A percentile compares a stretch with the other conserved stretches of the same genome.
These are phyloP conservation scores for Naganishia kalamii DNA, from an alignment of 768 basidiomycete species.

Conservation along the genomic window DNA sequence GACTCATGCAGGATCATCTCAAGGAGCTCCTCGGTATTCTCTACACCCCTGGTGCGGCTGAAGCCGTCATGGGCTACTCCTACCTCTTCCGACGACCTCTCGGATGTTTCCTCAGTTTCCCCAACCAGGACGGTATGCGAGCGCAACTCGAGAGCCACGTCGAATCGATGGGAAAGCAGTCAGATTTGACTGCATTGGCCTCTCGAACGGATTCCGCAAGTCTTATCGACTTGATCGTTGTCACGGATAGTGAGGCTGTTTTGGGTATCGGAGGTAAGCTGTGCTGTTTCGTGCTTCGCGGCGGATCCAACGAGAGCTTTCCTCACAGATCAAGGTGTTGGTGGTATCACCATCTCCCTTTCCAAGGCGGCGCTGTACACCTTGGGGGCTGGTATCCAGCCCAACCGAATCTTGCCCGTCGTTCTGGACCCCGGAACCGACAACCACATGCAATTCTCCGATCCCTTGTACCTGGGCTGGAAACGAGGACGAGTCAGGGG, in stretches of 20 bases:
- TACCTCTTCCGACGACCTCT: slow-evolving; percentile 68
- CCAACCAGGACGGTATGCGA: slow-evolving; percentile 65
- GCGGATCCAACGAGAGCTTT: not conserved
- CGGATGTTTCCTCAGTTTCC: slow-evolving; percentile 51
- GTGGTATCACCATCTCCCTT: slow-evolving; percentile 52
- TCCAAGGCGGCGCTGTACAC: slow-evolving; percentile 67
- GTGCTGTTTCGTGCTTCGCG: not conserved
- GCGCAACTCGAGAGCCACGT: slow-evolving; percentile 55
- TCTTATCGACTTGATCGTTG: slow-evolving; percentile 68
- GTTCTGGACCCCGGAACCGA: slow-evolving; percentile 48
- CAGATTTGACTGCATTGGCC: slow-evolving; percentile 34
- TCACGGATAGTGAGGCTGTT: slow-evolving; percentile 78
- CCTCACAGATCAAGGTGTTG: slow-evolving; percentile 59
- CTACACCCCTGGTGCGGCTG: slow-evolving; percentile 71
- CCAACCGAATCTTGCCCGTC: slow-evolving; percentile 45
- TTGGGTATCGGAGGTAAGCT: slow-evolving; percentile 59
- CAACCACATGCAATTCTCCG: slow-evolving; percentile 47
- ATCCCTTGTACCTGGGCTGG: slow-evolving; percentile 61
- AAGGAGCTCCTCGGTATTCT: slow-evolving; percentile 65
- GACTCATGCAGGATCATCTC: slow-evolving; percentile 59
- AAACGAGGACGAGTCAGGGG: slow-evolving; percentile 64
- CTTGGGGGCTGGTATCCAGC: slow-evolving; percentile 49
- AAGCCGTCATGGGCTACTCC: slow-evolving; percentile 76
- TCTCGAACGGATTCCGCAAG: slow-evolving; percentile 34
- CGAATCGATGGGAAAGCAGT: slow-evolving; percentile 40